Evolutionary conservation across 352 stramenopile species (phyloP).

Genomic region (Pythium dissotocum): DNA sequence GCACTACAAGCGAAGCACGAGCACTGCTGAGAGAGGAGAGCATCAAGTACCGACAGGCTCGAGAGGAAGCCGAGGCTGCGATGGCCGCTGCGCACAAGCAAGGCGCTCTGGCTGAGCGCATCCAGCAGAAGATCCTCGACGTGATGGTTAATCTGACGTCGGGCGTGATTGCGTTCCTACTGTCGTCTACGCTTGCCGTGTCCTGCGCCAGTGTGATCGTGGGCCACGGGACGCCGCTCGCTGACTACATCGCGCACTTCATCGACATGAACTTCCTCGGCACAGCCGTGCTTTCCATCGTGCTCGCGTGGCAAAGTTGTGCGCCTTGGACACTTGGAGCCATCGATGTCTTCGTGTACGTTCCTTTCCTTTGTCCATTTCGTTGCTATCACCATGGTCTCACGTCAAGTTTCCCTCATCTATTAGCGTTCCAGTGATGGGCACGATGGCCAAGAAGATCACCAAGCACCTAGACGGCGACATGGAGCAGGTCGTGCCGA

Average conservation of each 20-base stretch:
- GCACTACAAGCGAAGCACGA: conserved; percentile 2
- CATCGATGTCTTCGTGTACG: conserved; percentile 81
- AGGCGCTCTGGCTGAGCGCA: conserved; percentile 4
- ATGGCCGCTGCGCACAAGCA: background rate
- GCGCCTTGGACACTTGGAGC: conserved; percentile 75
- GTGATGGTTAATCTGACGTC: conserved; percentile 70
- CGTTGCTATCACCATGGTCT: background rate
- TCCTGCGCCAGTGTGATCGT: conserved; percentile 81
- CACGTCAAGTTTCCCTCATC: background rate
- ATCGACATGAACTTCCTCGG: conserved; percentile 87
- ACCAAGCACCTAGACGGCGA: conserved; percentile 56
- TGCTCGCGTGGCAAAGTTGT: conserved; percentile 72
- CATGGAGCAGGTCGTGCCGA: conserved; percentile 63
- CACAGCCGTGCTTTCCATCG: conserved; percentile 64
- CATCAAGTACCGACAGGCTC: background rate
- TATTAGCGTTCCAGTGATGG: conserved; percentile 65
- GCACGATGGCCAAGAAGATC: conserved; percentile 72
- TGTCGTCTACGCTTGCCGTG: conserved; percentile 77
- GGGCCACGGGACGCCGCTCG: conserved; percentile 59
- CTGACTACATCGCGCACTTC: conserved; percentile 66
- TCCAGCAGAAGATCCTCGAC: conserved; percentile 29
- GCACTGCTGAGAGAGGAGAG: conserved; percentile 29
- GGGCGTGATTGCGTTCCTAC: conserved; percentile 73
- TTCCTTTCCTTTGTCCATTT: conserved; percentile 10
- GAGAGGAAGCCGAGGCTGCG: background rate